Percentiles rank a stretch among this genome's conserved stretches.
Conservation (phyloP, 1,284 basidiomycete species). For the Moniliophthora roreri region DNA sequence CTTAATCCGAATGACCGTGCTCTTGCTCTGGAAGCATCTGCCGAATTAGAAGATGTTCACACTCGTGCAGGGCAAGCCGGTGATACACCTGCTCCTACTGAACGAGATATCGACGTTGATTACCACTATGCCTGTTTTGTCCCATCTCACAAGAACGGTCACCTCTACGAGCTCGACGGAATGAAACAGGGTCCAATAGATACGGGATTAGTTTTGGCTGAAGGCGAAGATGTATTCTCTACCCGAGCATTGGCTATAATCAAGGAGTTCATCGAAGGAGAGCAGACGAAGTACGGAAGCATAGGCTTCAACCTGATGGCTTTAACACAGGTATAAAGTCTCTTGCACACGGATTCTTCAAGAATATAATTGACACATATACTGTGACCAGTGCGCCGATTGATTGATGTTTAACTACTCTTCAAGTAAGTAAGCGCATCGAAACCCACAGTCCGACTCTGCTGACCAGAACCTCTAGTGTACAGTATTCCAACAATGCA, state of each 20-base stretch:
- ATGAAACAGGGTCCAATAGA: slow-evolving; percentile 32
- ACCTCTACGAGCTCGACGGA: slow-evolving; percentile 35
- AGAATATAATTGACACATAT: not conserved
- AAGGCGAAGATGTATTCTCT: slow-evolving; percentile 27
- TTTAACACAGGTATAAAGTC: not conserved
- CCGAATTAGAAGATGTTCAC: slow-evolving; percentile 30
- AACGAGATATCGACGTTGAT: slow-evolving; percentile 27
- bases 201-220: slow-evolving; percentile 21
- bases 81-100: slow-evolving; percentile 23
- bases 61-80: slow-evolving; percentile 25
- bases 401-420: not conserved
- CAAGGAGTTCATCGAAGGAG: slow-evolving; percentile 25
- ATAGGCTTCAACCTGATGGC: slow-evolving; percentile 24
- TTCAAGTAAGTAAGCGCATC: not conserved
- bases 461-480: not conserved
- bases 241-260: slow-evolving; percentile 25
- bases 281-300: slow-evolving; percentile 20
- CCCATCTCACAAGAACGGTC: slow-evolving; percentile 26
- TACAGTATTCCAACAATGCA: not conserved
- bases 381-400: not conserved
- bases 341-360: not conserved
- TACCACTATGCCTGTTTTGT: slow-evolving; percentile 34
- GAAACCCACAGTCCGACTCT: not conserved
- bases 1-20: slow-evolving; percentile 28
- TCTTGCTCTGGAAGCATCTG: slow-evolving; percentile 27